These are phyloP conservation scores for Mucor circinelloides DNA, from an alignment of 371 early-diverging fungal species.

Conservation along the genomic window DNA sequence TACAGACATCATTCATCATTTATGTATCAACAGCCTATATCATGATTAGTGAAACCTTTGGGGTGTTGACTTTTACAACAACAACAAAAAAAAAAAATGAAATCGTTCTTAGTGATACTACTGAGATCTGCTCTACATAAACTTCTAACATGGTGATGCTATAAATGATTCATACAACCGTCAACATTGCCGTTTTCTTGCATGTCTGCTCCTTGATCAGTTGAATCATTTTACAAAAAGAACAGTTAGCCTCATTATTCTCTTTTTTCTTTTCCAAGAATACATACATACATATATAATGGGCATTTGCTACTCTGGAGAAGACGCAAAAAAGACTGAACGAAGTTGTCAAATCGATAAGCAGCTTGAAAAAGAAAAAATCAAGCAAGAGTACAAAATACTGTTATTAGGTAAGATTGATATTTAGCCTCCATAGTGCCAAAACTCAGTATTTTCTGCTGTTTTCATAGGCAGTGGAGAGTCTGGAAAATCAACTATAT, in stretches of 20 bases:
- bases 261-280: not conserved
- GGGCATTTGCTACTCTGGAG: slow-evolving; percentile 65
- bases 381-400: slow-evolving; percentile 71
- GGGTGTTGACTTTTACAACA: not conserved
- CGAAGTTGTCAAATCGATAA: slow-evolving; percentile 63
- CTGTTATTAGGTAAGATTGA: slow-evolving; percentile 61
- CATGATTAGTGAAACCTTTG: not conserved
- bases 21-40: not conserved
- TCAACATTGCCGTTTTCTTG: not conserved
- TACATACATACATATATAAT: slow-evolving; percentile 37
- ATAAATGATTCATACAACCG: not conserved
- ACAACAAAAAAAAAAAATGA: too few species aligned
- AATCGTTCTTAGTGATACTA: too few species aligned
- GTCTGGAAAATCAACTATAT: slow-evolving; percentile 89
- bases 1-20: not conserved
- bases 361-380: slow-evolving; percentile 55
- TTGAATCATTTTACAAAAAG: not conserved
- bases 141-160: too few species aligned
- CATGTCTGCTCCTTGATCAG: not conserved
- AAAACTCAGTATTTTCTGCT: not conserved
- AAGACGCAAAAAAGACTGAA: slow-evolving; percentile 49
- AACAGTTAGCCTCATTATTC: not conserved
- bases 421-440: not conserved
- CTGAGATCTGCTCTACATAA: too few species aligned
- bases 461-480: slow-evolving; percentile 73